phyloP scores from a whole-genome alignment of 1,284 basidiomycete species.

The Puccinia sorghi region DNA sequence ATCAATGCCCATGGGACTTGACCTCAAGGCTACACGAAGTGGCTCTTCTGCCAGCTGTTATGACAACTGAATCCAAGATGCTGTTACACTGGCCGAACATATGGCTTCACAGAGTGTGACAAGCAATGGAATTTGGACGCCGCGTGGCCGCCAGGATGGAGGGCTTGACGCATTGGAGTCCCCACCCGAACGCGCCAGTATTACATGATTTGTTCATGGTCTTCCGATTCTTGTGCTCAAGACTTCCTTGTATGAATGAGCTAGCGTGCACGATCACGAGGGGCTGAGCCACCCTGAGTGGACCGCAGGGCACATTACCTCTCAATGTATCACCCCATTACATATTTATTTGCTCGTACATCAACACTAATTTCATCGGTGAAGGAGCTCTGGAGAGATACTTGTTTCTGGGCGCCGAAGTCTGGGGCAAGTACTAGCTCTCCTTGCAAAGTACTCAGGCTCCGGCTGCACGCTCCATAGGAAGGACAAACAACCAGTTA shows the following conservation, averaged over 20 bases:
- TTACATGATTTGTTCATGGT: slow-evolving; percentile 1
- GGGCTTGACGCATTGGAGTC: neutral
- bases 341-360: slow-evolving; percentile 8
- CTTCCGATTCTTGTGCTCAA: slow-evolving; percentile 3
- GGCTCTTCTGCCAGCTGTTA: neutral
- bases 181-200: neutral
- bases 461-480: neutral
- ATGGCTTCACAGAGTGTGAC: slow-evolving; percentile 12
- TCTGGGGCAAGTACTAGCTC: neutral
- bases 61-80: neutral
- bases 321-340: neutral
- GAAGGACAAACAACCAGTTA: neutral
- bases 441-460: neutral
- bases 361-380: neutral
- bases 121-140: slow-evolving; percentile 16
- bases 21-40: neutral
- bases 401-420: no score
- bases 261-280: neutral
- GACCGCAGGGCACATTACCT: neutral
- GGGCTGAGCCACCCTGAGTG: neutral
- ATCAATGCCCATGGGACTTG: neutral
- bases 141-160: slow-evolving; percentile 11
- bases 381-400: neutral
- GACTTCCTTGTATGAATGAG: neutral
- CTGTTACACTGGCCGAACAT: neutral